These are phyloP conservation scores for Fusarium phyllophilum DNA, from an alignment of 2,329 filamentous ascomycete species.

Conservation along the genomic window DNA sequence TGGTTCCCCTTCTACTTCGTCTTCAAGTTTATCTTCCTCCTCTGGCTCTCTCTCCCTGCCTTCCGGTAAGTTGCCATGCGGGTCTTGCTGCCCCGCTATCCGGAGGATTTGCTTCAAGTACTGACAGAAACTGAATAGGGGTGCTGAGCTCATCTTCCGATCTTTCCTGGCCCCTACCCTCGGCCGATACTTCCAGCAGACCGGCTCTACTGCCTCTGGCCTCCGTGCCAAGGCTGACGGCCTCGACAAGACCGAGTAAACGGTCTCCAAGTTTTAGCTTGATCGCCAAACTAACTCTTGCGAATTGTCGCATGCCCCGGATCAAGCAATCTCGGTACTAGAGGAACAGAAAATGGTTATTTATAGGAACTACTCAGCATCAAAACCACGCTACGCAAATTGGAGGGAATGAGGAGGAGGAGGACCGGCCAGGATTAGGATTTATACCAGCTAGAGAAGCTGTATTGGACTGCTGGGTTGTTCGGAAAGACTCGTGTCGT, in stretches of 20 bases:
- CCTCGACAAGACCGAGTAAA: conserved; percentile 75
- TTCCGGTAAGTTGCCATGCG: conserved; percentile 75
- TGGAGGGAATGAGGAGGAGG: conserved; percentile 29
- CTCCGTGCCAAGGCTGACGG: conserved; percentile 89
- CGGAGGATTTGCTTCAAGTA: conserved; percentile 8
- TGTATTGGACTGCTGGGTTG: conserved; percentile 17
- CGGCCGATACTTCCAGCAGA: conserved; percentile 84
- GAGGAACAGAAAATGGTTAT: conserved; percentile 26
- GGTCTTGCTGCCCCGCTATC: conserved; percentile 11
- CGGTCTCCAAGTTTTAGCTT: conserved; percentile 27
- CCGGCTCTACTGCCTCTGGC: conserved; percentile 81
- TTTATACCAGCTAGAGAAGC: conserved; percentile 16
- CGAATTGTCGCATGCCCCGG: conserved; percentile 35
- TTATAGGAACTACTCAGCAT: conserved; percentile 21
- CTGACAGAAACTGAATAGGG: conserved; percentile 64
- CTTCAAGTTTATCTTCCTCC: conserved; percentile 97
- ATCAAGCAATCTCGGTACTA: conserved; percentile 37
- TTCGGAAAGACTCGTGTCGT: conserved; percentile 27
- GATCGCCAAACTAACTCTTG: conserved; percentile 43
- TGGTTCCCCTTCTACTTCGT: conserved; percentile 99
- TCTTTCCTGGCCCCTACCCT: conserved; percentile 93
- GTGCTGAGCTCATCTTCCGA: conserved; percentile 95
- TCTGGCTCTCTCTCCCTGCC: conserved; percentile 97
- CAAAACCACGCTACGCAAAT: conserved; percentile 13
- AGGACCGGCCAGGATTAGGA: background rate